A percentile compares a stretch with the other conserved stretches of the same genome.
These are phyloP conservation scores for Millerozyma acaciae DNA, from an alignment of 805 yeast genomes.

Conservation along the genomic window DNA sequence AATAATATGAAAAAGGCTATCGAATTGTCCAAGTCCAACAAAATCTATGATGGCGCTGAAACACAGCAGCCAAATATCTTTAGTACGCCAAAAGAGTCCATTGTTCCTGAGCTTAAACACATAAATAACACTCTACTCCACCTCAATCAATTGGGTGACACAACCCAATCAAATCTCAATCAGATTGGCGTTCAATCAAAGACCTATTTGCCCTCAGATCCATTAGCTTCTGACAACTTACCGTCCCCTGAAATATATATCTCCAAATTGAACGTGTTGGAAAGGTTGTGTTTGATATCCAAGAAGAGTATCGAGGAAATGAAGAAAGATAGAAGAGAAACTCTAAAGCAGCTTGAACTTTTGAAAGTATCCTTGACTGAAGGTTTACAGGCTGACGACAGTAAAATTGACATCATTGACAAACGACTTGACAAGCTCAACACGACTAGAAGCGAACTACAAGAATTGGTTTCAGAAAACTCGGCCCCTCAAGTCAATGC, in stretches of 20 bases:
- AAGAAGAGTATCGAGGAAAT: constrained; percentile 29
- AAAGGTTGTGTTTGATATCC: constrained; percentile 33
- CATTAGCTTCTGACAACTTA: constrained; percentile 29
- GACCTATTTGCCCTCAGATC: constrained; percentile 33
- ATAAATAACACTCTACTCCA: constrained; percentile 28
- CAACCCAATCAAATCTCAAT: constrained; percentile 32
- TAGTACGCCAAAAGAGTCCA: constrained; percentile 2
- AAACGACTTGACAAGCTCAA: constrained; percentile 24
- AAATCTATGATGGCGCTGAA: constrained; percentile 1
- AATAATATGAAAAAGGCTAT: constrained; percentile 23
- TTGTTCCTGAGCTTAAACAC: constrained; percentile 30
- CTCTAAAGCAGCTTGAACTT: constrained; percentile 23
- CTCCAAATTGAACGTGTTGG: constrained; percentile 35
- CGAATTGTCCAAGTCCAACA: constrained; percentile 14
- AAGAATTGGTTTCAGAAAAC: constrained; percentile 20
- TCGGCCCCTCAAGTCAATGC: background rate
- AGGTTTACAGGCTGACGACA: constrained; percentile 29
- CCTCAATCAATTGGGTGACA: constrained; percentile 23
- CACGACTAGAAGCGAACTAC: constrained; percentile 29
- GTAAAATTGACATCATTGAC: constrained; percentile 27
- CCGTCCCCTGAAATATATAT: constrained; percentile 38
- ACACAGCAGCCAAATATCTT: background rate
- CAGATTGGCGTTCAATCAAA: constrained; percentile 37
- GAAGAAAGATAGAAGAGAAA: constrained; percentile 22
- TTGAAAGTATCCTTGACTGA: constrained; percentile 21